Percentiles rank a stretch among this genome's conserved stretches.
phyloP scores from a whole-genome alignment of 1,284 basidiomycete genomes.

The Ceratorhiza oryzae-sativae region DNA sequence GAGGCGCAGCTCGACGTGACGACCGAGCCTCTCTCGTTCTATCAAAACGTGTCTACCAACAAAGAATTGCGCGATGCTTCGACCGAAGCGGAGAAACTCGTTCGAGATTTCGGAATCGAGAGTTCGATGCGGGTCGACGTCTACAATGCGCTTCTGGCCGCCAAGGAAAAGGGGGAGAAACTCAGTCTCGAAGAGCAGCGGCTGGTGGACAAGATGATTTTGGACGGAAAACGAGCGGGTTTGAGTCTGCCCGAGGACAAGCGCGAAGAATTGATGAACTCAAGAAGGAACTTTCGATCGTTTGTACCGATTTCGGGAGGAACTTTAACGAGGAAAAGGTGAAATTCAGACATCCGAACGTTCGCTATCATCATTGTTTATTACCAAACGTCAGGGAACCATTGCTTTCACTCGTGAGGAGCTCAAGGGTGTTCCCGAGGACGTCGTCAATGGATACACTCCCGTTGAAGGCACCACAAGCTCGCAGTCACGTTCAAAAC shows the following conservation, averaged over 20 bases:
- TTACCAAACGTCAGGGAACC: slow-evolving; percentile 58
- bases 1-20: slow-evolving; percentile 63
- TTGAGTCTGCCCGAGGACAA: slow-evolving; percentile 72
- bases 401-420: slow-evolving; percentile 73
- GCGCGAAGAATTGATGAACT: slow-evolving; percentile 60
- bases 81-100: slow-evolving; percentile 70
- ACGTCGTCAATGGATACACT: slow-evolving; percentile 76
- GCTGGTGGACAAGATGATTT: slow-evolving; percentile 76
- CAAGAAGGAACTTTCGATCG: slow-evolving; percentile 65
- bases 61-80: slow-evolving; percentile 78
- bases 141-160: slow-evolving; percentile 71
- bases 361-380: not conserved
- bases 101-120: slow-evolving; percentile 72
- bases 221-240: slow-evolving; percentile 78
- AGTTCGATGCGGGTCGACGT: slow-evolving; percentile 79
- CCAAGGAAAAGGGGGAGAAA: slow-evolving; percentile 70
- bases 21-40: slow-evolving; percentile 71
- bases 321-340: slow-evolving; percentile 88
- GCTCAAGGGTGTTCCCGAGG: slow-evolving; percentile 77
- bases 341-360: not conserved
- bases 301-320: slow-evolving; percentile 80
- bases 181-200: slow-evolving; percentile 72
- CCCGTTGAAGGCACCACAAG: slow-evolving; percentile 53
- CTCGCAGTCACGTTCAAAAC: slow-evolving; percentile 67
- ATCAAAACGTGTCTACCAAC: slow-evolving; percentile 76